phyloP scores from a whole-genome alignment of 2,329 filamentous ascomycete genomes.

The Cladobotryum mycophilum region DNA sequence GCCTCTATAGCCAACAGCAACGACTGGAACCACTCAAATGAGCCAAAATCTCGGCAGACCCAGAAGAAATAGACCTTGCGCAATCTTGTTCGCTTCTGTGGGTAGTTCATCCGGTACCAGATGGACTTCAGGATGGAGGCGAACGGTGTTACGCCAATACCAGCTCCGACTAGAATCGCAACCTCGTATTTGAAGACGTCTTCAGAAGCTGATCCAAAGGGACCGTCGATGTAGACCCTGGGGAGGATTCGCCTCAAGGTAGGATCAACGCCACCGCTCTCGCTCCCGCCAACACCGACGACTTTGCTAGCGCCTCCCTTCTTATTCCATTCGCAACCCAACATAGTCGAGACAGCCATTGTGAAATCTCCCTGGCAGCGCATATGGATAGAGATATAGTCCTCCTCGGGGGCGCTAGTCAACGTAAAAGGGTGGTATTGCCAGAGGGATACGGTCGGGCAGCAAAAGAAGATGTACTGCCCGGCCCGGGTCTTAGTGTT shows the following conservation, averaged over 20 bases:
- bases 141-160: constrained; percentile 82
- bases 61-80: constrained; percentile 91
- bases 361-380: constrained; percentile 81
- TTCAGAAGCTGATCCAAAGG: constrained; percentile 79
- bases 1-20: constrained; percentile 78
- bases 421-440: constrained; percentile 86
- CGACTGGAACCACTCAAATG: constrained; percentile 85
- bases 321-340: constrained; percentile 69
- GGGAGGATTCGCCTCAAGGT: constrained; percentile 68
- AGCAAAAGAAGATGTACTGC: constrained; percentile 86
- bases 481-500: constrained; percentile 74
- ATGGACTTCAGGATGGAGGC: constrained; percentile 84
- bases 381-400: constrained; percentile 83
- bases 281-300: constrained; percentile 58
- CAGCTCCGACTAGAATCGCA: constrained; percentile 70
- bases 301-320: constrained; percentile 54
- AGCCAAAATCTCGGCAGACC: constrained; percentile 83
- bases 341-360: constrained; percentile 57
- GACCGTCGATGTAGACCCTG: constrained; percentile 75
- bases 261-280: constrained; percentile 54
- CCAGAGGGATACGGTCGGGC: constrained; percentile 78
- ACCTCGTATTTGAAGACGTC: constrained; percentile 88
- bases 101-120: constrained; percentile 90
- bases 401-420: constrained; percentile 81
- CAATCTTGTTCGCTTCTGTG: constrained; percentile 69